These are phyloP conservation scores for Mrakia gelida DNA, from an alignment of 768 basidiomycete species.

Conservation along the genomic window DNA sequence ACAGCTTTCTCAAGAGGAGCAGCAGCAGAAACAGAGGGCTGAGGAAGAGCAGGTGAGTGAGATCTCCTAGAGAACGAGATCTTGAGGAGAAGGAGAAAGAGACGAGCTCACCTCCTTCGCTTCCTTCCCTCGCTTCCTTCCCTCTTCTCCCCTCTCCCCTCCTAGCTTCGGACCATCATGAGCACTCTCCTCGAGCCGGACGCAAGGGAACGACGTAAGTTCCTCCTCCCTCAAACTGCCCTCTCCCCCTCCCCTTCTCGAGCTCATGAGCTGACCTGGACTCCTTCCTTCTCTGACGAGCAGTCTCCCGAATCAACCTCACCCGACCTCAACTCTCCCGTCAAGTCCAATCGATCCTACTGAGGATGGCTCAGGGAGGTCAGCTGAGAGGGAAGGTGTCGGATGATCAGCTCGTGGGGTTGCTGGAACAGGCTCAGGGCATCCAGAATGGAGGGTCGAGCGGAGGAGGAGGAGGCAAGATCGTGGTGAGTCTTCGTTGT, in stretches of 20 bases:
- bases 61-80: no score
- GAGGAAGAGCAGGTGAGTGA: conserved; percentile 31
- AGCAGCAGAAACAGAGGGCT: conserved; percentile 59
- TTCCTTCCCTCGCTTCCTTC: no score
- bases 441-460: not conserved
- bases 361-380: conserved; percentile 78
- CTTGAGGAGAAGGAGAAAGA: no score
- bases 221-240: not conserved
- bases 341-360: conserved; percentile 71
- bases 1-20: conserved; percentile 56
- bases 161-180: conserved; percentile 52
- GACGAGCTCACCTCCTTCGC: no score
- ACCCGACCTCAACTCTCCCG: conserved; percentile 76
- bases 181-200: conserved; percentile 69
- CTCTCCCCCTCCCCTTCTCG: not conserved
- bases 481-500: not conserved
- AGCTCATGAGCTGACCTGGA: not conserved
- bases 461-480: conserved; percentile 17
- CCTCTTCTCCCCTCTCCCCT: no score
- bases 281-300: not conserved
- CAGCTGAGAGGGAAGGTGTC: conserved; percentile 71
- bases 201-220: conserved; percentile 73
- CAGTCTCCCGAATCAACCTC: conserved; percentile 81
- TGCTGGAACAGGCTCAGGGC: conserved; percentile 61
- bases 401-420: conserved; percentile 74